phyloP scores from a whole-genome alignment of 768 basidiomycete genomes.

The Auriscalpium orientale region DNA sequence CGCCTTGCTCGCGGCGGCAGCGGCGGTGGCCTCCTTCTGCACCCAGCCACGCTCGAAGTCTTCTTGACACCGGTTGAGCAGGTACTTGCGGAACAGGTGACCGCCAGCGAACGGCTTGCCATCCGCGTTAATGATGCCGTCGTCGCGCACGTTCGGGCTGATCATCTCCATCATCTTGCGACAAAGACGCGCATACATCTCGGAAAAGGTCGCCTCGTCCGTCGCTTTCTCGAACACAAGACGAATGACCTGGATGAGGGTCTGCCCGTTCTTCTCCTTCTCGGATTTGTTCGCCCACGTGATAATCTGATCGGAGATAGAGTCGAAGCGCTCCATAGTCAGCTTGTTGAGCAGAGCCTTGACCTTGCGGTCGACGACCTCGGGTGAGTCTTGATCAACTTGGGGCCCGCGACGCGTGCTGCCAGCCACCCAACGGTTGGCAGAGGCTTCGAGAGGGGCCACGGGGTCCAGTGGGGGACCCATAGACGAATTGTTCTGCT shows the following conservation, averaged over 20 bases:
- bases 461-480: constrained; percentile 52
- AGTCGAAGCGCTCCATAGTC: constrained; percentile 94
- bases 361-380: constrained; percentile 89
- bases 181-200: constrained; percentile 96
- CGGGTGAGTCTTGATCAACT: constrained; percentile 63
- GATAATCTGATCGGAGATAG: constrained; percentile 93
- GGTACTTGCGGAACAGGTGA: constrained; percentile 92
- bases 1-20: constrained; percentile 79
- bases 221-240: constrained; percentile 97
- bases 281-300: constrained; percentile 91
- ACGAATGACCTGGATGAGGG: constrained; percentile 91
- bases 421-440: constrained; percentile 71
- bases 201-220: constrained; percentile 91
- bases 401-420: constrained; percentile 36
- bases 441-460: constrained; percentile 68
- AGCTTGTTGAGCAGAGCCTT: constrained; percentile 89
- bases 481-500: constrained; percentile 20
- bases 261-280: constrained; percentile 88
- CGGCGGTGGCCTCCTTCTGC: constrained; percentile 78
- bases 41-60: constrained; percentile 97
- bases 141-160: constrained; percentile 81
- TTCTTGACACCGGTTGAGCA: constrained; percentile 93
- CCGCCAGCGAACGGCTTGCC: constrained; percentile 91
- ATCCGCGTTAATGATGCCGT: constrained; percentile 71
- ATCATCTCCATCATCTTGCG: constrained; percentile 95